Evolutionary conservation across 2,329 filamentous ascomycete genomes (phyloP).

Genomic region (Rutstroemia sp.): DNA sequence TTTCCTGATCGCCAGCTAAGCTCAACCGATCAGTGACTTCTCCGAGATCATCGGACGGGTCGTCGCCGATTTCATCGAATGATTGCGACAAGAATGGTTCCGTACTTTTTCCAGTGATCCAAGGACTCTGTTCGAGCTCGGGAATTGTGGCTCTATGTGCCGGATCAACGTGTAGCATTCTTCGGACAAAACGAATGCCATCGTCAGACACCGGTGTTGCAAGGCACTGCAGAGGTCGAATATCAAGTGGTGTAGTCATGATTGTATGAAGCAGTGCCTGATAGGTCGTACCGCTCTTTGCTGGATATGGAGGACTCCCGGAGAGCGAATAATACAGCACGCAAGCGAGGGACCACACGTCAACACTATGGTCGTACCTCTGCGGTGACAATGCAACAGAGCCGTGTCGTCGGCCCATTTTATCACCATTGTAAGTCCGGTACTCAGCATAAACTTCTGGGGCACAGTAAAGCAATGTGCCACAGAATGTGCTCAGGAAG

Average conservation of each 20-base stretch:
- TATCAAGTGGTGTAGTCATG: slow-evolving; percentile 69
- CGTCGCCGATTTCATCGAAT: slow-evolving; percentile 22
- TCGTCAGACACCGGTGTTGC: slow-evolving; percentile 47
- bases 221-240: slow-evolving; percentile 49
- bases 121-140: slow-evolving; percentile 64
- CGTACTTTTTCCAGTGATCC: slow-evolving; percentile 45
- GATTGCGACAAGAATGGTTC: slow-evolving; percentile 18
- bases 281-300: slow-evolving; percentile 66
- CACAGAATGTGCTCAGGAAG: slow-evolving; percentile 92
- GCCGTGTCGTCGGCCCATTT: slow-evolving; percentile 36
- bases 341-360: slow-evolving; percentile 93
- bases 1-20: slow-evolving; percentile 15
- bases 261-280: slow-evolving; percentile 77
- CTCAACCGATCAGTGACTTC: slow-evolving; percentile 27
- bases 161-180: slow-evolving; percentile 79
- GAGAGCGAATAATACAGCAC: slow-evolving; percentile 86
- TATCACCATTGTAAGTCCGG: slow-evolving; percentile 56
- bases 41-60: slow-evolving; percentile 19
- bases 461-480: slow-evolving; percentile 90
- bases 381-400: slow-evolving; percentile 32
- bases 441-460: slow-evolving; percentile 88
- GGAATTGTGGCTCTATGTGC: slow-evolving; percentile 65
- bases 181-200: slow-evolving; percentile 65
- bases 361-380: slow-evolving; percentile 84
- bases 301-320: slow-evolving; percentile 71